phyloP scores from a whole-genome alignment of 768 basidiomycete species.

The Phaeolepiota aurea region DNA sequence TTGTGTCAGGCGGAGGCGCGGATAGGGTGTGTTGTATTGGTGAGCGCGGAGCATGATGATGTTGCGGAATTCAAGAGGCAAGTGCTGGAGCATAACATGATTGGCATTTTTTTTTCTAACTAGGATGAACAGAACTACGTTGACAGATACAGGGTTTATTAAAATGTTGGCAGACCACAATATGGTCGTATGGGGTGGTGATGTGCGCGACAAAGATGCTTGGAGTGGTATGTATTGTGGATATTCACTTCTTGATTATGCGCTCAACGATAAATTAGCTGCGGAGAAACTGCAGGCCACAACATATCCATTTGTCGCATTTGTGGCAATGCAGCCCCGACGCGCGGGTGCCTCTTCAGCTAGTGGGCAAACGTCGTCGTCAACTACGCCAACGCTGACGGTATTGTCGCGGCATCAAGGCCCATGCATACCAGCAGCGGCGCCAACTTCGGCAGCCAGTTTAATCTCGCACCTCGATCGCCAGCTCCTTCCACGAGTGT shows the following conservation, averaged over 20 bases:
- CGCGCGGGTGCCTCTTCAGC: conserved; percentile 32
- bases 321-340: conserved; percentile 79
- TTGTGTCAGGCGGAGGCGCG: conserved; percentile 62
- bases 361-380: conserved; percentile 20
- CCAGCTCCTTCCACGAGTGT: conserved; percentile 74
- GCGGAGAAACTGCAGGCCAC: conserved; percentile 77
- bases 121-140: no score
- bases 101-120: background rate
- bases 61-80: conserved; percentile 81
- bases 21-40: conserved; percentile 74
- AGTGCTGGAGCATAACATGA: conserved; percentile 11
- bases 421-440: conserved; percentile 29
- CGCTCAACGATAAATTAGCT: conserved; percentile 19
- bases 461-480: conserved; percentile 61
- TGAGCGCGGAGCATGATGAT: conserved; percentile 88
- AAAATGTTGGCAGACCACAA: conserved; percentile 63
- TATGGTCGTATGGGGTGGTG: conserved; percentile 87
- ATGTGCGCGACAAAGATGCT: conserved; percentile 74
- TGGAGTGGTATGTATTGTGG: conserved; percentile 50
- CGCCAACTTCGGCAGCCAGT: conserved; percentile 52
- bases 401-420: conserved; percentile 86
- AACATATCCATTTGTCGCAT: conserved; percentile 90
- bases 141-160: conserved; percentile 69
- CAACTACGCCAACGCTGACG: conserved; percentile 48
- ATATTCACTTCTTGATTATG: background rate